Evolutionary conservation across 495 filamentous ascomycete genomes (phyloP), one percentile per base, ranked within the genome.

Genomic region (Venustampulla echinocandica): DNA sequence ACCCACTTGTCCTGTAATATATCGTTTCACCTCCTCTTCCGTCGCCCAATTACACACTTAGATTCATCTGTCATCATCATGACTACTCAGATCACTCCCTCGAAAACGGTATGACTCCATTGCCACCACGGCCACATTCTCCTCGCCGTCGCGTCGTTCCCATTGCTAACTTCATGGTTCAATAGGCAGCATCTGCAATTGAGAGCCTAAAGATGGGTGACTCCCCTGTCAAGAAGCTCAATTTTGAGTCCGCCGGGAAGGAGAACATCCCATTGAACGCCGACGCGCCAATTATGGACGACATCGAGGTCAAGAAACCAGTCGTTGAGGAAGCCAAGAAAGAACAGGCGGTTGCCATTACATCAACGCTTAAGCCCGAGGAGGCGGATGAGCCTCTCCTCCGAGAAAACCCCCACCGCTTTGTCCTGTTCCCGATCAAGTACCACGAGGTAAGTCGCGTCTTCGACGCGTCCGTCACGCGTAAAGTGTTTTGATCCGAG

Each of bases 371-470:
- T 61, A 84, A 85, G 66, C 61, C 77, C 15, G 69, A 84, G 45
- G 84, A 94, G 66, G 75, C 75, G 43, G 76, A 85, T 37, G 92
- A 98, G 75, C 92, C 92, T 38, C 74, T 98, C 47, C 81, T 98
- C 20, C 85, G 85, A 62, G 92, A 96, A 71, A 98, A 98, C 71
- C 84, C 88, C 54, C 78, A 95, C 52, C 87, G 92, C 54, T 98
- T 97, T 63, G 92, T 98, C 44, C 75, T 98, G 39, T 98, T 98
- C 69, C 92, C 92, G 49, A 97, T 98, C 68, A 96, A 95, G 75
- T 97, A 97, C 65, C 88, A 98, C 59, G 92, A 98, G 81, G 92
- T 96, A 65, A 66, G 89, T 80, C 53, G 66, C 72, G 42, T 61
- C 54, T 51, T 52, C 20, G 23, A 75, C 77, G 76, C 72, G 74